These are phyloP conservation scores for Cladophialophora carrionii DNA, from an alignment of 2,329 filamentous ascomycete species.

Conservation along the genomic window DNA sequence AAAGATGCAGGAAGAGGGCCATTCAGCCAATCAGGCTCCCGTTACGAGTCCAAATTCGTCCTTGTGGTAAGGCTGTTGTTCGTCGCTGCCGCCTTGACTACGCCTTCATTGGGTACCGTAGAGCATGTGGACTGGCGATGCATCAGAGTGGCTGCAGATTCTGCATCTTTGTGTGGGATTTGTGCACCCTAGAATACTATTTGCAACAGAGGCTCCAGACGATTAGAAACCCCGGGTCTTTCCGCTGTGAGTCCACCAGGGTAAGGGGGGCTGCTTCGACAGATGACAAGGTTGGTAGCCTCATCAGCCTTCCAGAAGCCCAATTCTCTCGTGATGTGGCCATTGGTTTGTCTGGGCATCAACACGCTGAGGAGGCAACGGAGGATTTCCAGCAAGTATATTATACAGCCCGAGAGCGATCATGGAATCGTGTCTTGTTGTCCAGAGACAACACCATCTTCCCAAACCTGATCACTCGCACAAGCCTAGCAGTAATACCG, in stretches of 20 bases:
- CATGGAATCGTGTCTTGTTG: not conserved
- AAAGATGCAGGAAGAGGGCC: not conserved
- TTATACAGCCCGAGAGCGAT: not conserved
- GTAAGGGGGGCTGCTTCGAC: not conserved
- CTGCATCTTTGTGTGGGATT: not conserved
- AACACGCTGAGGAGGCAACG: not conserved
- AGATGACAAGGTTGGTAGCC: not conserved
- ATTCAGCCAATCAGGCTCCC: not conserved
- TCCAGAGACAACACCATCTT: not conserved
- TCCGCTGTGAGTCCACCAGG: not conserved
- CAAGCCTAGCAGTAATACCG: not conserved
- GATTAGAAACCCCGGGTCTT: not conserved
- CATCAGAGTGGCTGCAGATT: not conserved
- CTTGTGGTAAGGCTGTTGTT: not conserved
- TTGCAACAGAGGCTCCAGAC: not conserved
- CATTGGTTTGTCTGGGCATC: not conserved
- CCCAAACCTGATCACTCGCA: not conserved
- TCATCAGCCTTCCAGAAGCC: conserved; percentile 7
- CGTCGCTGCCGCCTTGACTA: not conserved
- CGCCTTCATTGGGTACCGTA: not conserved
- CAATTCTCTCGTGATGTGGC: conserved; percentile 6
- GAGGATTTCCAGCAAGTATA: not conserved
- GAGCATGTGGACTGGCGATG: not conserved
- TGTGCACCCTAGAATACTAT: not conserved
- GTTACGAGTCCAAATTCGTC: not conserved